These are phyloP conservation scores for Arthroderma sp. DNA, from an alignment of 2,329 filamentous ascomycete species.

Conservation along the genomic window DNA sequence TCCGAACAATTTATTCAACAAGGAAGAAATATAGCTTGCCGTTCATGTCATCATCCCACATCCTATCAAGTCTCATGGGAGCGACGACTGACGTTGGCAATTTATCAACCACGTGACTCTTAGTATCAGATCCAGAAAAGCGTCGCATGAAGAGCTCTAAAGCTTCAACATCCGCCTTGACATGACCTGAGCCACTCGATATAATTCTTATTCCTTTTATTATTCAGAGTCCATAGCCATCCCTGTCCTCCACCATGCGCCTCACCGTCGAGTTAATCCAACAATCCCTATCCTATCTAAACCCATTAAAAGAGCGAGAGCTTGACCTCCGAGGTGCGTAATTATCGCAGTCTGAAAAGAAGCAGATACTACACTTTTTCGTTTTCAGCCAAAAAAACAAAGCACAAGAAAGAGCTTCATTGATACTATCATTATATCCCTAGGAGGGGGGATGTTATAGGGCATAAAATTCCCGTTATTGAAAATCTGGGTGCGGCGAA, in stretches of 20 bases:
- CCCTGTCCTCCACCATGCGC: slow-evolving; percentile 50
- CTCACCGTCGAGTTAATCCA: slow-evolving; percentile 91
- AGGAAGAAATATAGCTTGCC: no score
- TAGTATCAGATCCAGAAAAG: no score
- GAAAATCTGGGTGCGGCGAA: slow-evolving; percentile 94
- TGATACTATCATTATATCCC: slow-evolving; percentile 56
- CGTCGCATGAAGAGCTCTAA: no score
- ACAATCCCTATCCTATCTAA: slow-evolving; percentile 92
- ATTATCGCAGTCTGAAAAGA: slow-evolving; percentile 53
- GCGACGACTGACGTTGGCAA: no score
- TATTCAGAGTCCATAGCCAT: neutral
- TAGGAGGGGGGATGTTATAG: slow-evolving; percentile 44
- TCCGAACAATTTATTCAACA: no score
- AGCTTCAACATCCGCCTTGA: no score
- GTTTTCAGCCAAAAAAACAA: slow-evolving; percentile 6
- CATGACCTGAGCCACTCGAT: no score
- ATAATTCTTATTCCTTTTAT: no score
- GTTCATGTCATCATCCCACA: no score
- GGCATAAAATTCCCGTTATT: slow-evolving; percentile 93
- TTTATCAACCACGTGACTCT: no score
- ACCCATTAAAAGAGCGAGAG: slow-evolving; percentile 96
- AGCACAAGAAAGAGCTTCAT: slow-evolving; percentile 52
- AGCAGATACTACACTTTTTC: slow-evolving; percentile 78
- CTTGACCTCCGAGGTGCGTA: slow-evolving; percentile 96
- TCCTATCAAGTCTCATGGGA: no score